A percentile compares a stretch with the other conserved stretches of the same genome.
Conservation (phyloP, 352 stramenopile species). For the Phytophthora foliorum region DNA sequence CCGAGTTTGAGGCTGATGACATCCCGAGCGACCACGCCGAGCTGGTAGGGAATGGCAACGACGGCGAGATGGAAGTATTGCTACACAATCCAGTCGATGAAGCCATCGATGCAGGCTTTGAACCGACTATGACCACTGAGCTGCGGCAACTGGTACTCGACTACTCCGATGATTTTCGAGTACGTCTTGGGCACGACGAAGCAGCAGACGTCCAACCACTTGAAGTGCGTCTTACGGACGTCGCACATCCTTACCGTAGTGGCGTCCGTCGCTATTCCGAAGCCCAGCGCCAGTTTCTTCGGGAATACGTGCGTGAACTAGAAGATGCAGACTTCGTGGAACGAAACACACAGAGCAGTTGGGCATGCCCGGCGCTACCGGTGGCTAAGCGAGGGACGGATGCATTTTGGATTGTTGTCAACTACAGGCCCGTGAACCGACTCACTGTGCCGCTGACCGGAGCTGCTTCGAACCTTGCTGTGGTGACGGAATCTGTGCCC, state of each 20-base stretch:
- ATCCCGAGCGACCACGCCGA: slow-evolving; percentile 1
- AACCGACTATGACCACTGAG: neutral
- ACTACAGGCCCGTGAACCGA: neutral
- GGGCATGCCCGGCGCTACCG: neutral
- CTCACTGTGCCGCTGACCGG: neutral
- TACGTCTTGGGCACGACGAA: slow-evolving; percentile 2
- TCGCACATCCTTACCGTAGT: slow-evolving; percentile 12
- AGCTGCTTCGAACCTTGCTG: neutral
- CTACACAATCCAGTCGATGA: slow-evolving; percentile 9
- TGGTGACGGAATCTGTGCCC: neutral
- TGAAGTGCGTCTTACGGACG: neutral
- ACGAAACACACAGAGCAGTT: neutral
- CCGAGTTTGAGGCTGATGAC: slow-evolving; percentile 14
- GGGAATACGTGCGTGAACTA: slow-evolving; percentile 15
- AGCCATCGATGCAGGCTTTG: slow-evolving; percentile 4
- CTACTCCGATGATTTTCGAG: slow-evolving; percentile 8
- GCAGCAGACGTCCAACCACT: slow-evolving; percentile 9
- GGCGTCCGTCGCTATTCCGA: slow-evolving; percentile 12
- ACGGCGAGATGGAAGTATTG: slow-evolving; percentile 4
- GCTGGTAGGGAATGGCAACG: neutral
- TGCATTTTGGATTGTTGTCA: neutral
- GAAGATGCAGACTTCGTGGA: neutral
- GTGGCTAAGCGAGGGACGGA: neutral
- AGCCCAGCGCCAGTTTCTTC: slow-evolving; percentile 3
- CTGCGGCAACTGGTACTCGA: neutral